These are phyloP conservation scores for Talaromyces borbonicus DNA, from an alignment of 495 filamentous ascomycete genomes.

Conservation along the genomic window DNA sequence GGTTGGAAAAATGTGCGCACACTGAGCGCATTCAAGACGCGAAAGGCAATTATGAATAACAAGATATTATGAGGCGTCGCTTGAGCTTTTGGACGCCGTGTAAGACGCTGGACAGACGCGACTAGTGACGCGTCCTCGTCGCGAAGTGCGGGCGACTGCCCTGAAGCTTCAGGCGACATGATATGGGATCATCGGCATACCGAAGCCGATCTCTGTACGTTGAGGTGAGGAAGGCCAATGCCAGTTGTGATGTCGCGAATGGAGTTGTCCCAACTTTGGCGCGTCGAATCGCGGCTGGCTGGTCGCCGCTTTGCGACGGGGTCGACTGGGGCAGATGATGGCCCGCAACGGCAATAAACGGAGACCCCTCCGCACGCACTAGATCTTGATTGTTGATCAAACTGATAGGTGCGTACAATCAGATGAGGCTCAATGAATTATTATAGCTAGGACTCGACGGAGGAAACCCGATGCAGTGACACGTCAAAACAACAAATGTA, in stretches of 20 bases:
- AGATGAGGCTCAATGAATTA: too few species aligned
- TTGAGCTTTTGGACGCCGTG: conserved; percentile 1
- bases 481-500: too few species aligned
- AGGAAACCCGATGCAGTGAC: too few species aligned
- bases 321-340: neutral
- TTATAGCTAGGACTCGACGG: too few species aligned
- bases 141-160: conserved; percentile 8
- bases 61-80: conserved; percentile 31
- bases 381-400: neutral
- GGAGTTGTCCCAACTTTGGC: too few species aligned
- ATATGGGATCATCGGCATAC: conserved; percentile 6
- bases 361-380: neutral
- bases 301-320: too few species aligned
- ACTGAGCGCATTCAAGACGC: conserved; percentile 74
- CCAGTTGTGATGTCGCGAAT: too few species aligned
- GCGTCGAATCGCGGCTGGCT: too few species aligned
- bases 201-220: conserved; percentile 4
- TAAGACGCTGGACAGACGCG: conserved; percentile 3
- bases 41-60: conserved; percentile 60
- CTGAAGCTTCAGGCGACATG: conserved; percentile 11
- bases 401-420: neutral
- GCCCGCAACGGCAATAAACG: conserved; percentile 6
- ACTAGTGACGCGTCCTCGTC: conserved; percentile 1
- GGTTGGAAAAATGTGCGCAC: conserved; percentile 96
- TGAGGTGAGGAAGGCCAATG: neutral